Evolutionary conservation across 495 filamentous ascomycete genomes (phyloP).

Genomic region (Penicillium cosmopolitanum): DNA sequence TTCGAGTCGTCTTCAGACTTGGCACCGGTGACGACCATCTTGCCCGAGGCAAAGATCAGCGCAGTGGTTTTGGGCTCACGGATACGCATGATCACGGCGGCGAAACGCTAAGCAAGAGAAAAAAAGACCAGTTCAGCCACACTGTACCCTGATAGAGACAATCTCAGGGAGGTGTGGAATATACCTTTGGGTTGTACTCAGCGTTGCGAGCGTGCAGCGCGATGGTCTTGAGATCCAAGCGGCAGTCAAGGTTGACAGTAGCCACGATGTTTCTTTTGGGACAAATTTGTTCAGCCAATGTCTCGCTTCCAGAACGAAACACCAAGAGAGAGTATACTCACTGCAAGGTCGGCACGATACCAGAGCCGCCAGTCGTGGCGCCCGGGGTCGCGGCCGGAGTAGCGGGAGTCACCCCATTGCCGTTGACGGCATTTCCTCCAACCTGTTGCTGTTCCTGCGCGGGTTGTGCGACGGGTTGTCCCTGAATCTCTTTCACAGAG

Average conservation of each 20-base stretch:
- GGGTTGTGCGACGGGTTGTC: conserved; percentile 41
- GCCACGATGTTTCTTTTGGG: conserved; percentile 97
- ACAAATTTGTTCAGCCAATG: conserved; percentile 60
- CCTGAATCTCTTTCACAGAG: conserved; percentile 63
- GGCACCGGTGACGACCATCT: conserved; percentile 99
- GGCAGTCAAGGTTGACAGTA: conserved; percentile 98
- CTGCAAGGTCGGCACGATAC: conserved; percentile 97
- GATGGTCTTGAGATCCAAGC: conserved; percentile 98
- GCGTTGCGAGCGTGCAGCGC: conserved; percentile 97
- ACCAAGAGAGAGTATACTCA: conserved; percentile 71
- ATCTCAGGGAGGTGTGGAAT: conserved; percentile 46
- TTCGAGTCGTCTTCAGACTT: conserved; percentile 99
- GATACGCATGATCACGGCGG: conserved; percentile 99
- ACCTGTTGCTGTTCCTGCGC: conserved; percentile 49
- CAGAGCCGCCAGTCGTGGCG: conserved; percentile 77
- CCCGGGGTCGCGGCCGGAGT: conserved; percentile 93
- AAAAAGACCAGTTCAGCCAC: conserved; percentile 50
- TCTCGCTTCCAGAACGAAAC: conserved; percentile 45
- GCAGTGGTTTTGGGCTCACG: conserved; percentile 98
- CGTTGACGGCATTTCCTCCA: conserved; percentile 63
- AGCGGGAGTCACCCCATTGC: conserved; percentile 89
- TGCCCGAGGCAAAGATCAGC: conserved; percentile 95
- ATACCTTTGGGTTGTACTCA: conserved; percentile 97
- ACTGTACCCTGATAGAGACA: conserved; percentile 45
- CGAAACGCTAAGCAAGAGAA: conserved; percentile 79